Evolutionary conservation across 2,329 filamentous ascomycete species (phyloP), one percentile per base, ranked within the genome.

Genomic region (Westerdykella aurantiaca): DNA sequence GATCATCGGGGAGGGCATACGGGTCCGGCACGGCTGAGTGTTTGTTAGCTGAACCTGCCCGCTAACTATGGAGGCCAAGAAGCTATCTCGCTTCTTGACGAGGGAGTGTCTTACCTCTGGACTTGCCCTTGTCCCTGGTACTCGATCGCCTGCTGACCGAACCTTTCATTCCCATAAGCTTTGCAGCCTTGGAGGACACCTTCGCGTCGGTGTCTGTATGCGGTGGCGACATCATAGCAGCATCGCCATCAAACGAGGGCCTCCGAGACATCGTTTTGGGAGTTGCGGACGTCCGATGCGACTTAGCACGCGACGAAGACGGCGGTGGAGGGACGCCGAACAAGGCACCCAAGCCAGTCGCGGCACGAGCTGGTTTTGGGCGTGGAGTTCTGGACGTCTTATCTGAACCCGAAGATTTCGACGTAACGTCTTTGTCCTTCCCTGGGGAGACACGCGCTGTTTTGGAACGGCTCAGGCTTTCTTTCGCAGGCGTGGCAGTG

Each of bases 161-260:
- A 14, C 57, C 57, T 39, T 63, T 72, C 47, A 79, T 68, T 53
- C 71, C 89, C 80, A 93, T 80, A 41, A 91, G 69, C 66, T 83
- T 89, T 25, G 87, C 86, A 22, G 87, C 88, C 67, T 94, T 95
- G 37, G 81, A 77, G 6, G 83, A 77, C 60, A 88, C 77, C 41
- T 80, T 78, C 34, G 75, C 53, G 39, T 70, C 66, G 13, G 63
- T 70, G 25, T 85, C 80, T 23, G 89, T 87, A 2, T 84, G 81
- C 7, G 86, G 85, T 3, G 87, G 86, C 16, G 86, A 87, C 37
- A 79, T 75, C 47, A 90, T 72, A 6, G 81, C 85, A 49, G 74
- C 74, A 22, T 77, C 73, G 48, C 82, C 77, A 42, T 88, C 85
- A 13, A 85, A 68, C 0, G 87, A 85, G 49, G 82, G 76, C 31